These are phyloP conservation scores for Vaccinium corymbosum DNA, from an alignment of 148 eudicot genomes.

Conservation along the genomic window DNA sequence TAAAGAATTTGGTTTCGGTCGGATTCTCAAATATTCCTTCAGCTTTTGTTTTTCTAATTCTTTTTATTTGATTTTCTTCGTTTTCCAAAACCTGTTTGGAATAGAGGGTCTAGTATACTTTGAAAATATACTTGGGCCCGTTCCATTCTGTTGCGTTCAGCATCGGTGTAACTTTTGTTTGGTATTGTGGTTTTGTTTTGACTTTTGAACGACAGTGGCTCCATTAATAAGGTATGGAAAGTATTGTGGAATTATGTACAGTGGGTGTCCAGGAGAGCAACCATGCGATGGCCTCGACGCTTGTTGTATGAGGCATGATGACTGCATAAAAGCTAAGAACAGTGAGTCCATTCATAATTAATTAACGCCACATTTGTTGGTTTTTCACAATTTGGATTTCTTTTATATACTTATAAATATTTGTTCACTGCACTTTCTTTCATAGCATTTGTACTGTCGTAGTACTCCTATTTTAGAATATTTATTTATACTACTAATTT, in stretches of 20 bases:
- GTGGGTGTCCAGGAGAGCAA: background rate
- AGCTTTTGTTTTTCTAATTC: background rate
- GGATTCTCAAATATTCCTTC: background rate
- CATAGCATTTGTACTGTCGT: background rate
- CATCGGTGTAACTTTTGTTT: background rate
- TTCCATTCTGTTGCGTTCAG: too few species aligned
- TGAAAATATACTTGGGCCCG: background rate
- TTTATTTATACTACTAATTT: too few species aligned
- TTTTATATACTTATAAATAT: background rate
- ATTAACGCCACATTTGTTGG: background rate
- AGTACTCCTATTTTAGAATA: too few species aligned
- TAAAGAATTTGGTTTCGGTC: background rate
- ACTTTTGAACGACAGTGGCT: background rate
- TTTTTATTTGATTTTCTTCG: background rate
- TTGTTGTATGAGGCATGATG: slow-evolving; percentile 8
- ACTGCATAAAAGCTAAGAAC: background rate
- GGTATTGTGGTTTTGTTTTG: background rate
- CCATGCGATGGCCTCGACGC: background rate
- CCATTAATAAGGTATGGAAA: background rate
- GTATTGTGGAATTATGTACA: background rate
- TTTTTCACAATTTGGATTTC: background rate
- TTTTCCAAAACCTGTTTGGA: background rate
- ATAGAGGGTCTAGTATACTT: background rate
- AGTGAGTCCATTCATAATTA: background rate
- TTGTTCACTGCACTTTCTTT: background rate